A percentile compares a stretch with the other conserved stretches of the same genome.
These are phyloP conservation scores for Herpotrichia juniperi DNA, from an alignment of 2,329 filamentous ascomycete genomes.

Conservation along the genomic window DNA sequence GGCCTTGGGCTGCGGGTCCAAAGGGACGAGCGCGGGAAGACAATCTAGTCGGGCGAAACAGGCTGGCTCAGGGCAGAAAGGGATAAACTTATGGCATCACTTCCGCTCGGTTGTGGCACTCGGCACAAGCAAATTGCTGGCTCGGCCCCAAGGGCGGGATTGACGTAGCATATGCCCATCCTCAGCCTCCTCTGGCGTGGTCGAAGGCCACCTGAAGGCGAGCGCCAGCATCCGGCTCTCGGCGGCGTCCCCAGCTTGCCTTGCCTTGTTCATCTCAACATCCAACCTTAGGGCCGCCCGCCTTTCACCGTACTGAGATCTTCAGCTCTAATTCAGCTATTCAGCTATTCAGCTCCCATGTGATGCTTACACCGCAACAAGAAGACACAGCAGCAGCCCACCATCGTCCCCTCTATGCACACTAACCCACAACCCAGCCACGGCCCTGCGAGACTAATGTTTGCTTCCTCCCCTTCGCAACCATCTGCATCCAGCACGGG, in stretches of 20 bases:
- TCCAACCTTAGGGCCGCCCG: neutral
- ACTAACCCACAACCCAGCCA: too few species aligned
- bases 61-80: neutral
- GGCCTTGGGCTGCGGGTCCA: neutral
- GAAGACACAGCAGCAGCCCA: neutral
- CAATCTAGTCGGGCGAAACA: neutral
- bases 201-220: neutral
- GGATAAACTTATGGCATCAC: neutral
- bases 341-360: too few species aligned
- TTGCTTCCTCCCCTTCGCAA: neutral
- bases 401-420: too few species aligned
- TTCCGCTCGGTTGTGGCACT: conserved; percentile 2
- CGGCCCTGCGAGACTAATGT: neutral
- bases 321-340: too few species aligned
- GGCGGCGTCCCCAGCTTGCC: neutral
- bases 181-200: neutral
- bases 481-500: neutral
- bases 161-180: conserved; percentile 1
- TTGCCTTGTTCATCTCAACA: neutral
- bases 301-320: too few species aligned
- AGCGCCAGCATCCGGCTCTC: neutral
- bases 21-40: neutral
- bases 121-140: neutral
- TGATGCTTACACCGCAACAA: too few species aligned
- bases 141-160: neutral